Conservation (phyloP, 2,329 filamentous ascomycete species). For the Pseudocercospora macadamiae region DNA sequence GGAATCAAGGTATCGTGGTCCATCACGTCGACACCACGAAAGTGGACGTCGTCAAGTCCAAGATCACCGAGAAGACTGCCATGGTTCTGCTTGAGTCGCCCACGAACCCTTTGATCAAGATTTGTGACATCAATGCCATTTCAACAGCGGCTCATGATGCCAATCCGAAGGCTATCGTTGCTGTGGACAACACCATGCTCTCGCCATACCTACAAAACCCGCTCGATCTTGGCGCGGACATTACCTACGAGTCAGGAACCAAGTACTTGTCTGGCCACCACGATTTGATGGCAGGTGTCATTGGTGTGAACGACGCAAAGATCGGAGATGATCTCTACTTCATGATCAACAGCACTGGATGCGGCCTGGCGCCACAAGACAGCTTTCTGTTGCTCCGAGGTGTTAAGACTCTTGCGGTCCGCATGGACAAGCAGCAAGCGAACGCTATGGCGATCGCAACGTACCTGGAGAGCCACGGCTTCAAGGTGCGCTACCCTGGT, state of each 20-base stretch:
- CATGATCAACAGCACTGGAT: conserved; percentile 95
- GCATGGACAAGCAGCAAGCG: conserved; percentile 97
- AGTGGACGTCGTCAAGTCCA: conserved; percentile 68
- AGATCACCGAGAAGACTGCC: conserved; percentile 77
- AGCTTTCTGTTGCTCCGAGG: conserved; percentile 94
- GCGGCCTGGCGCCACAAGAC: conserved; percentile 91
- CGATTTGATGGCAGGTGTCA: conserved; percentile 97
- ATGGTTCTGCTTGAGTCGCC: conserved; percentile 97
- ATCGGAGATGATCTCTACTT: conserved; percentile 92
- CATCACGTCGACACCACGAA: conserved; percentile 95
- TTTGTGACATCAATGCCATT: conserved; percentile 86
- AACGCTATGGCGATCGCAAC: conserved; percentile 90
- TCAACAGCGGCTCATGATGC: conserved; percentile 73
- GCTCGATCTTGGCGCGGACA: conserved; percentile 89
- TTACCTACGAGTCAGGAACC: conserved; percentile 96
- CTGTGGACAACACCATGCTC: conserved; percentile 99
- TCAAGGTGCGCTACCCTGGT: conserved; percentile 93
- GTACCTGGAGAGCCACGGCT: conserved; percentile 88
- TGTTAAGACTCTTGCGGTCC: conserved; percentile 93
- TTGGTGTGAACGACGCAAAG: conserved; percentile 81
- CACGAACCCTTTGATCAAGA: conserved; percentile 97
- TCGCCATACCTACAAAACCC: conserved; percentile 93
- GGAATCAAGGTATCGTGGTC: conserved; percentile 87
- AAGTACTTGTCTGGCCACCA: conserved; percentile 98
- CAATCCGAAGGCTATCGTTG: conserved; percentile 78